phyloP scores from a whole-genome alignment of 495 filamentous ascomycete species.

The Aspergillus sparsus region DNA sequence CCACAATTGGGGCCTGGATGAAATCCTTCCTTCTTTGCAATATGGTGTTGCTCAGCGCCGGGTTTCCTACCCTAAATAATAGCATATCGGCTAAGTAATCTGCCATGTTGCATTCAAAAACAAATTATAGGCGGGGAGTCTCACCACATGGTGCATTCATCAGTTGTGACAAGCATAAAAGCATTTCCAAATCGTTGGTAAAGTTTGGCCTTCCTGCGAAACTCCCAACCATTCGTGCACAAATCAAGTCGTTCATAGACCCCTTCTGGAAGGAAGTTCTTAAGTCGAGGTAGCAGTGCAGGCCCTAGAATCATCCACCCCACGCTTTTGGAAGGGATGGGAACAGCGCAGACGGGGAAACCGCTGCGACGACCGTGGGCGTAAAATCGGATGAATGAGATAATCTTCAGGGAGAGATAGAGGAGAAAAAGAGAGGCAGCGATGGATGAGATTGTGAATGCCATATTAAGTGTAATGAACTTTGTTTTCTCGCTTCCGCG shows the following conservation, averaged over 20 bases:
- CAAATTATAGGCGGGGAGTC: not conserved
- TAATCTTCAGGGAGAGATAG: conserved; percentile 1
- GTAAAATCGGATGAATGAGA: conserved; percentile 28
- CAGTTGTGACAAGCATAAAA: conserved; percentile 32
- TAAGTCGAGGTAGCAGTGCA: conserved; percentile 18
- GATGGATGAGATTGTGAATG: no score
- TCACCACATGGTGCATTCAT: conserved; percentile 30
- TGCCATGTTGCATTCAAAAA: not conserved
- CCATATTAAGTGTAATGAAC: no score
- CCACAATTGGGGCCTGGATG: conserved; percentile 23
- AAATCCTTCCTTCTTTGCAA: conserved; percentile 36
- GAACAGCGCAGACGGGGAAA: conserved; percentile 59
- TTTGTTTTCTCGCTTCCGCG: no score
- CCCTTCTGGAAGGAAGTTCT: conserved; percentile 26
- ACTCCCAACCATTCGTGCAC: conserved; percentile 34
- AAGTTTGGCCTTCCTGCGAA: conserved; percentile 18
- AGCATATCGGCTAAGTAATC: not conserved
- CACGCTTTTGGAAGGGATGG: conserved; percentile 46
- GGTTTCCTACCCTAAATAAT: conserved; percentile 25
- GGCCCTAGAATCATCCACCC: conserved; percentile 29
- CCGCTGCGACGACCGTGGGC: conserved; percentile 61
- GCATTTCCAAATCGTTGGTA: conserved; percentile 23
- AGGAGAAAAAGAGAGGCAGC: not conserved
- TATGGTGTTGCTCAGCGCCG: conserved; percentile 24
- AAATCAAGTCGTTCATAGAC: conserved; percentile 25